phyloP scores from a whole-genome alignment of 2,329 filamentous ascomycete genomes.

The Polytolypa hystricis region DNA sequence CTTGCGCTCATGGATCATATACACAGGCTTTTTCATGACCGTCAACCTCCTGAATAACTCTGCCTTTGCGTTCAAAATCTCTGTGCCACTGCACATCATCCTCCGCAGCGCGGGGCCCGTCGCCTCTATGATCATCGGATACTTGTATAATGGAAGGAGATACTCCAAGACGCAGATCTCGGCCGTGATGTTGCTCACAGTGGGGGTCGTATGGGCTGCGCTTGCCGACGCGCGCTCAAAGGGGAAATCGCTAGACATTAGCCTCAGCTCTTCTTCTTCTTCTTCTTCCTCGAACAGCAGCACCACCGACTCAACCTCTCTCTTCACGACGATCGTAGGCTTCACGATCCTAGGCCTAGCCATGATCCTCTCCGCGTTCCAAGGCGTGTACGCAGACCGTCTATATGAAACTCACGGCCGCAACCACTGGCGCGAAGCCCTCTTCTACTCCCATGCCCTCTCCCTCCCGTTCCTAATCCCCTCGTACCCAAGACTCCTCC shows the following conservation, averaged over 20 bases:
- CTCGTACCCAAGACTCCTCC: slow-evolving; percentile 23
- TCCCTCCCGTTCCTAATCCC: slow-evolving; percentile 36
- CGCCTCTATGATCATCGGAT: slow-evolving; percentile 87
- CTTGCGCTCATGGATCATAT: slow-evolving; percentile 71
- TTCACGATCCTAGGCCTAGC: slow-evolving; percentile 76
- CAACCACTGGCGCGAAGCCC: slow-evolving; percentile 81
- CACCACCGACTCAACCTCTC: slow-evolving; percentile 23
- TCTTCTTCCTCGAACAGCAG: no score
- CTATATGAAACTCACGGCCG: slow-evolving; percentile 74
- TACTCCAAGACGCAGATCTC: slow-evolving; percentile 72
- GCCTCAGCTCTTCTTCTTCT: slow-evolving; percentile 35
- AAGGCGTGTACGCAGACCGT: slow-evolving; percentile 90
- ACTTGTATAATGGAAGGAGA: slow-evolving; percentile 63
- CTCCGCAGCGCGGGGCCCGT: slow-evolving; percentile 90
- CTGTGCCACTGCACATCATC: slow-evolving; percentile 93
- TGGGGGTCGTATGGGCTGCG: slow-evolving; percentile 77
- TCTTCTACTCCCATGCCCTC: slow-evolving; percentile 72
- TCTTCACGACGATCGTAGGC: slow-evolving; percentile 44
- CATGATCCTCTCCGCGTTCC: slow-evolving; percentile 80
- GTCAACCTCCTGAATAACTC: slow-evolving; percentile 97
- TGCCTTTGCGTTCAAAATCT: slow-evolving; percentile 94
- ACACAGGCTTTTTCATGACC: slow-evolving; percentile 79
- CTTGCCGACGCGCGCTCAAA: slow-evolving; percentile 82
- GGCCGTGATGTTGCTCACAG: slow-evolving; percentile 70
- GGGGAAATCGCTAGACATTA: slow-evolving; percentile 34